These are phyloP conservation scores for Coemansia sp. DNA, from an alignment of 192 early-diverging fungal species.

Conservation along the genomic window DNA sequence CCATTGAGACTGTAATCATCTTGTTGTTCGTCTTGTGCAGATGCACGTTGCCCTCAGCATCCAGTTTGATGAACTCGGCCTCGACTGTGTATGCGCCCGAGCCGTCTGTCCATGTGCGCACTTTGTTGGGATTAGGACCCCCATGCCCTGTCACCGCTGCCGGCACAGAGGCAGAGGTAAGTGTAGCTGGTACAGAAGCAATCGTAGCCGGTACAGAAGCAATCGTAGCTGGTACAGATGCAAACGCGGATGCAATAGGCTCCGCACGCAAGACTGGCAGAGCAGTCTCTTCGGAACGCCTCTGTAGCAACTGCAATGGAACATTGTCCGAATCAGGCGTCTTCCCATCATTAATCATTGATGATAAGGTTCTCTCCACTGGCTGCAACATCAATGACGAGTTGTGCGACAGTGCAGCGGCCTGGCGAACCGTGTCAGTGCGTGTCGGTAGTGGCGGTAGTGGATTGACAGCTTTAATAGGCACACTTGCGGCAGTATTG, in stretches of 20 bases:
- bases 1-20: slow-evolving; percentile 87
- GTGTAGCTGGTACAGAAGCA: not conserved
- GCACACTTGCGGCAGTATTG: not conserved
- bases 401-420: slow-evolving; percentile 16
- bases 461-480: not conserved
- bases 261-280: not conserved
- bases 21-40: slow-evolving; percentile 95
- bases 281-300: slow-evolving; percentile 13
- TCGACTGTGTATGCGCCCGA: slow-evolving; percentile 90
- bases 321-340: slow-evolving; percentile 48
- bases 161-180: not conserved
- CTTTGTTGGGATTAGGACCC: slow-evolving; percentile 53
- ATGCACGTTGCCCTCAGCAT: slow-evolving; percentile 82
- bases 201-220: not conserved
- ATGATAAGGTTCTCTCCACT: not conserved
- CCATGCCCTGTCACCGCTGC: not conserved
- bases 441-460: slow-evolving; percentile 26
- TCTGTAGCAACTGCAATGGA: slow-evolving; percentile 38
- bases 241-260: not conserved
- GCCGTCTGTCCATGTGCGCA: slow-evolving; percentile 91
- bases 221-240: not conserved
- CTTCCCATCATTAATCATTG: not conserved
- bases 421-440: slow-evolving; percentile 32
- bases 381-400: not conserved
- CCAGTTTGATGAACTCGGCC: slow-evolving; percentile 75